These are phyloP conservation scores for Raphanus hybrid DNA, from an alignment of 441 rosid genomes.

Conservation along the genomic window DNA sequence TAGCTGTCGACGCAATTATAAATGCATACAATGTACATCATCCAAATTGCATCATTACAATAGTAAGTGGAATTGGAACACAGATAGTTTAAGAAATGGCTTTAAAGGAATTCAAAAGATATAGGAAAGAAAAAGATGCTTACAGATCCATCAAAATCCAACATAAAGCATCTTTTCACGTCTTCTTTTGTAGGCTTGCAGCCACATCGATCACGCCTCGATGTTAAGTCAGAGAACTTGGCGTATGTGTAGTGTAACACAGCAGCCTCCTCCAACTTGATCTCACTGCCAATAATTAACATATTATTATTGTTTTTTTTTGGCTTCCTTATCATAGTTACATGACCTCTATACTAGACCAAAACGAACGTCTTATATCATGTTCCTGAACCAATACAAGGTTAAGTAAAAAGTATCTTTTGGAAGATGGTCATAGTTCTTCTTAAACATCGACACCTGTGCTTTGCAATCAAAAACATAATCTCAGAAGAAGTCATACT, in stretches of 20 bases:
- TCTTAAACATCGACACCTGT: slow-evolving; percentile 79
- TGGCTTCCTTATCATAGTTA: no score
- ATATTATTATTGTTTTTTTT: no score
- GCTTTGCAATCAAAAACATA: neutral
- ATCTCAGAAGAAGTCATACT: slow-evolving; percentile 16
- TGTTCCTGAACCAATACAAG: slow-evolving; percentile 45
- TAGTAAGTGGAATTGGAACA: neutral
- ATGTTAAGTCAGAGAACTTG: slow-evolving; percentile 73
- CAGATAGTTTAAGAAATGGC: neutral
- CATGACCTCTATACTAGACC: no score
- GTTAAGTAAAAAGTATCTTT: slow-evolving; percentile 85
- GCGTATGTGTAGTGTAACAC: slow-evolving; percentile 79
- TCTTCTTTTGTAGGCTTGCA: slow-evolving; percentile 87
- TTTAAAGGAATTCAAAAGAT: no score
- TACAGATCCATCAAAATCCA: slow-evolving; percentile 82
- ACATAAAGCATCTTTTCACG: slow-evolving; percentile 82
- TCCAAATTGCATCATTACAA: slow-evolving; percentile 10
- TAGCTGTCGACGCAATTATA: slow-evolving; percentile 76
- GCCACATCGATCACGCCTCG: slow-evolving; percentile 79
- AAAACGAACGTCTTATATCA: neutral
- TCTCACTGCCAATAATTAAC: slow-evolving; percentile 67
- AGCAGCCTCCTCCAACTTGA: slow-evolving; percentile 83
- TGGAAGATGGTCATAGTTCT: slow-evolving; percentile 78
- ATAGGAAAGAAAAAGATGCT: slow-evolving; percentile 48
- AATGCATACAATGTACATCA: slow-evolving; percentile 57